Conservation (phyloP, 768 basidiomycete species). For the Podaxis sp. region DNA sequence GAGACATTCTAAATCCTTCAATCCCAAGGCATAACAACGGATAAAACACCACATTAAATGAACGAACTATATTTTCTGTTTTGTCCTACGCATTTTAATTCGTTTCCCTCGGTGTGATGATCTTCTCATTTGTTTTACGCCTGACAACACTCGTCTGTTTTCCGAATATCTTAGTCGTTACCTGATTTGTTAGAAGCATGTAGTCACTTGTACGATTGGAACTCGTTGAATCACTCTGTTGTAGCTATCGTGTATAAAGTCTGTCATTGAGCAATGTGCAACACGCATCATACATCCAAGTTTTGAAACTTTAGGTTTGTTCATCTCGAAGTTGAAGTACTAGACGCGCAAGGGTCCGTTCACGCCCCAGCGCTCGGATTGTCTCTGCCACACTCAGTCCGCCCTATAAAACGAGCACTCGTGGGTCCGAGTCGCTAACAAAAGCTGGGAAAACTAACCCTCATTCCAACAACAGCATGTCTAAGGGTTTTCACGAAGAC, state of each 20-base stretch:
- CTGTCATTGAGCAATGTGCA: not conserved
- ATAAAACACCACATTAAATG: too few relatives aligned
- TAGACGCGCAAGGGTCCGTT: slow-evolving; percentile 33
- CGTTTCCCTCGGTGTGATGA: too few relatives aligned
- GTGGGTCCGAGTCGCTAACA: not conserved
- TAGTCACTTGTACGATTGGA: not conserved
- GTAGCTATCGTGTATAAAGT: not conserved
- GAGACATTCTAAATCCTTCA: slow-evolving; percentile 60
- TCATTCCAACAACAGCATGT: slow-evolving; percentile 79
- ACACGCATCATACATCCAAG: not conserved
- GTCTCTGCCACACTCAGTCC: slow-evolving; percentile 49
- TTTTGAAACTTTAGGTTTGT: not conserved
- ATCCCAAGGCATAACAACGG: not conserved
- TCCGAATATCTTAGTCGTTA: too few relatives aligned
- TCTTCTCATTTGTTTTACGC: too few relatives aligned
- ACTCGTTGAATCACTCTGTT: not conserved
- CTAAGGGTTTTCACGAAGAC: slow-evolving; percentile 52
- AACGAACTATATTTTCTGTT: too few relatives aligned
- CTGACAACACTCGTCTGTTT: too few relatives aligned
- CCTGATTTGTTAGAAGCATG: not conserved
- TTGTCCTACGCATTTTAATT: too few relatives aligned
- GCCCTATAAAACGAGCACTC: slow-evolving; percentile 32
- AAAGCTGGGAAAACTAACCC: slow-evolving; percentile 49
- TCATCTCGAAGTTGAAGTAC: not conserved
- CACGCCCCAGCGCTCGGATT: slow-evolving; percentile 41